Evolutionary conservation across 371 early-diverging fungal species (phyloP).

Genomic region (Coemansia sp.): DNA sequence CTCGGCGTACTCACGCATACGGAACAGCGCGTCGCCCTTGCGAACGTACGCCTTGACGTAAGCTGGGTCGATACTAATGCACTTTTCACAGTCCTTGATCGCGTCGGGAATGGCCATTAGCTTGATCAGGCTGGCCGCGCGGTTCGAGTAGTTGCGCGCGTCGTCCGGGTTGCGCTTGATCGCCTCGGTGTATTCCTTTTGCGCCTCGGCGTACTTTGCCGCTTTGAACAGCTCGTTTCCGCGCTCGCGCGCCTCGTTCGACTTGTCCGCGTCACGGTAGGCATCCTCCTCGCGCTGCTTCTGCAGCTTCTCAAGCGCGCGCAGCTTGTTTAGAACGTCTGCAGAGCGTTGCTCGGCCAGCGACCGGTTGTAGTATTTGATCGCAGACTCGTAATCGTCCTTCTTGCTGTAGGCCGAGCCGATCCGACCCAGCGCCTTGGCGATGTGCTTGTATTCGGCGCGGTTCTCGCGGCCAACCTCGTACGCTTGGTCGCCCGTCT

Average conservation of each 20-base stretch:
- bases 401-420: slow-evolving; percentile 85
- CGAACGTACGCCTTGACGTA: slow-evolving; percentile 97
- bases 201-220: slow-evolving; percentile 84
- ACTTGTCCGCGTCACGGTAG: slow-evolving; percentile 78
- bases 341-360: slow-evolving; percentile 94
- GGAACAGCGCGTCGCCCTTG: slow-evolving; percentile 89
- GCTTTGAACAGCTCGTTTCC: slow-evolving; percentile 94
- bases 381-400: slow-evolving; percentile 79
- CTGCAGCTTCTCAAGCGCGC: slow-evolving; percentile 81
- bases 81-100: slow-evolving; percentile 90
- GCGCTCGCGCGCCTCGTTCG: slow-evolving; percentile 89
- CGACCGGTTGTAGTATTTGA: slow-evolving; percentile 89
- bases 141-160: slow-evolving; percentile 90
- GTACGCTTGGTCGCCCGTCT: slow-evolving; percentile 87
- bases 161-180: slow-evolving; percentile 94
- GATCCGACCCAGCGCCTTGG: slow-evolving; percentile 90
- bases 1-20: slow-evolving; percentile 85
- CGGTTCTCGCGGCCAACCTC: slow-evolving; percentile 88
- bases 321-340: slow-evolving; percentile 86
- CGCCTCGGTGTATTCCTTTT: slow-evolving; percentile 93
- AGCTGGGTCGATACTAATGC: slow-evolving; percentile 81
- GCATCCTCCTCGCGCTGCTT: slow-evolving; percentile 78
- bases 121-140: slow-evolving; percentile 95
- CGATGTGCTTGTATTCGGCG: slow-evolving; percentile 93
- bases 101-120: slow-evolving; percentile 93